Conservation (phyloP, 768 basidiomycete species). For the Pholiota microspora region DNA sequence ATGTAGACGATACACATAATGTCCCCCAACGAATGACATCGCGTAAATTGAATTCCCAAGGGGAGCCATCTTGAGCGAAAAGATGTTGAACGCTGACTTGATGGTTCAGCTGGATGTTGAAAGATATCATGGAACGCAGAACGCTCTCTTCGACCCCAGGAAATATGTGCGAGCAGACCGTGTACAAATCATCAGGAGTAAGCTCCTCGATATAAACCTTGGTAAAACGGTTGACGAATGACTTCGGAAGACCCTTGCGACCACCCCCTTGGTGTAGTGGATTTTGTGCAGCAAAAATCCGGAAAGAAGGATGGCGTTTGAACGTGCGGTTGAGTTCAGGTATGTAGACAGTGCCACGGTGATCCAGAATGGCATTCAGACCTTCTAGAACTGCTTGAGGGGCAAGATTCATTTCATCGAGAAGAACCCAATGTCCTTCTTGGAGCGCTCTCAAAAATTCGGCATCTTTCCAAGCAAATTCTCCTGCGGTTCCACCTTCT, state of each 20-base stretch:
- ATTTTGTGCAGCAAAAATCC: constrained; percentile 97
- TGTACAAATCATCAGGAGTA: constrained; percentile 67
- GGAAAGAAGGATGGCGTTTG: constrained; percentile 85
- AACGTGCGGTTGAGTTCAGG: constrained; percentile 94
- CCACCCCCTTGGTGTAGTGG: constrained; percentile 95
- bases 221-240: constrained; percentile 98
- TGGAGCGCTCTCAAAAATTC: constrained; percentile 93
- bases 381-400: constrained; percentile 97
- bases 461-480: constrained; percentile 97
- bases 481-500: constrained; percentile 86
- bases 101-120: constrained; percentile 69
- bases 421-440: constrained; percentile 94
- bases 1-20: constrained; percentile 37
- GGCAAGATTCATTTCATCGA: constrained; percentile 99
- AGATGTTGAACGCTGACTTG: constrained; percentile 59
- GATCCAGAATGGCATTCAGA: constrained; percentile 93
- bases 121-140: constrained; percentile 76
- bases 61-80: constrained; percentile 79
- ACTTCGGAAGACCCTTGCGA: constrained; percentile 95
- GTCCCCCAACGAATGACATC: constrained; percentile 90
- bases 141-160: constrained; percentile 52
- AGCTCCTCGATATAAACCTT: constrained; percentile 93
- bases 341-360: constrained; percentile 91
- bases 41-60: constrained; percentile 98
- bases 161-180: constrained; percentile 76